Evolutionary conservation across 2,329 filamentous ascomycete genomes (phyloP).

Genomic region (Fusarium luffae): DNA sequence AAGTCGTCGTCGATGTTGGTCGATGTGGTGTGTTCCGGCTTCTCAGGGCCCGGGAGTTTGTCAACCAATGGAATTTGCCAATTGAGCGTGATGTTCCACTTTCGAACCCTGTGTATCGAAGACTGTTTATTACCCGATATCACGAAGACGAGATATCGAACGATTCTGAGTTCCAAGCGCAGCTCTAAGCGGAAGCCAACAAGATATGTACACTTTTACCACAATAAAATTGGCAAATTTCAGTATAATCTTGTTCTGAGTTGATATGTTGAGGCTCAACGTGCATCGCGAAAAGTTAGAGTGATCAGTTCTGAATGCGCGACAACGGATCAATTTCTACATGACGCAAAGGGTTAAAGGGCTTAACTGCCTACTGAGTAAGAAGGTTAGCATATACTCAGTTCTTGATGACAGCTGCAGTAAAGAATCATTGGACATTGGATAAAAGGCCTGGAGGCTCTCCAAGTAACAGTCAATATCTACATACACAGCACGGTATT

Average conservation of each 20-base stretch:
- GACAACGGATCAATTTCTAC: neutral
- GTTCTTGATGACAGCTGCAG: too few relatives aligned
- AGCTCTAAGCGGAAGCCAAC: constrained; percentile 6
- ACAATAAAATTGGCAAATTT: neutral
- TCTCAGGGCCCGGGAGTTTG: constrained; percentile 16
- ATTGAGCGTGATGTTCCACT: constrained; percentile 19
- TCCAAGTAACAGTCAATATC: neutral
- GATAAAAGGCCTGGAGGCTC: too few relatives aligned
- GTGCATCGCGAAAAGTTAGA: neutral
- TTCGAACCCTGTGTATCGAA: neutral
- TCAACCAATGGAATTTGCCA: constrained; percentile 19
- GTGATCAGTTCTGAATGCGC: neutral
- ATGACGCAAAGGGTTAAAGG: neutral
- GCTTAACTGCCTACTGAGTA: too few relatives aligned
- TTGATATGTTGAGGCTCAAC: neutral
- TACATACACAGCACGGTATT: neutral
- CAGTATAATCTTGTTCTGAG: neutral
- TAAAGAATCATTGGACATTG: too few relatives aligned
- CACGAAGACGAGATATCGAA: constrained; percentile 35
- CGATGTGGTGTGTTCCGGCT: constrained; percentile 31
- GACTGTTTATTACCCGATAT: constrained; percentile 22
- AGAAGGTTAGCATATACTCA: too few relatives aligned
- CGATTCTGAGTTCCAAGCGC: constrained; percentile 12
- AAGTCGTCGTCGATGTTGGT: neutral
- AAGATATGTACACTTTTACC: neutral